Base-by-base conservation (phyloP, 1,284 basidiomycete genomes). In the Moniliella sp. region DNA sequence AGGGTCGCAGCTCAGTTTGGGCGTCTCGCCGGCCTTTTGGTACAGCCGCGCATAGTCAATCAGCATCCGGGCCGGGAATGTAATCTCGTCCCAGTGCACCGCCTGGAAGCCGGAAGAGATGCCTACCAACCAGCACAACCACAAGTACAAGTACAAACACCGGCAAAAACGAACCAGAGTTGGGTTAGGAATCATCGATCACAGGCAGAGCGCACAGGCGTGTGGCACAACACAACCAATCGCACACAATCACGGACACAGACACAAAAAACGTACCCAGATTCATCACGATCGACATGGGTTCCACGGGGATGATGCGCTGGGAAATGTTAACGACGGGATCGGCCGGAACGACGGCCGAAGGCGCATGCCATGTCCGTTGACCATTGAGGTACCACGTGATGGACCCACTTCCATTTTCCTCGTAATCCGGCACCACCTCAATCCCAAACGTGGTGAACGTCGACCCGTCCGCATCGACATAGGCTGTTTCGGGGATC, bases 381-480 rank as follows among this genome's bases (percentile, higher is more conserved):
- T 47, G 42, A 15, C 57, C 52, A 14, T 59, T 50, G 5, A 57
- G 43, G 35, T 51, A 57, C 42, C 49, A 59, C 1, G 48, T 53
- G 17, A 52, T 39, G 17, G 30, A 37, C 7, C 57, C 57, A n/a
- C 35, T 39, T 13, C 50, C 56, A 7, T 38, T 25, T 15, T 40
- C 41, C 21, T 52, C 35, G 25, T 34, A 55, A 27, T 56, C 55
- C 1, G 60, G 60, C 5, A 28, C 39, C 36, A 48, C 61, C 30
- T 60, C 59, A 30, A 61, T 41, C 23, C 57, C 60, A 28, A 50
- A 51, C 19, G 27, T 43, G 28, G 45, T 35, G 16, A 42, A 50
- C 8, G 42, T 29, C 23, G 33, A 31, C 9, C 36, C 23, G 0
- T 43, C 37, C 18, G 37, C 33, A n/a, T n/a, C n/a, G 11, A 46